These are phyloP conservation scores for Trichoderma oligosporum DNA, from an alignment of 2,329 filamentous ascomycete species.

Conservation along the genomic window DNA sequence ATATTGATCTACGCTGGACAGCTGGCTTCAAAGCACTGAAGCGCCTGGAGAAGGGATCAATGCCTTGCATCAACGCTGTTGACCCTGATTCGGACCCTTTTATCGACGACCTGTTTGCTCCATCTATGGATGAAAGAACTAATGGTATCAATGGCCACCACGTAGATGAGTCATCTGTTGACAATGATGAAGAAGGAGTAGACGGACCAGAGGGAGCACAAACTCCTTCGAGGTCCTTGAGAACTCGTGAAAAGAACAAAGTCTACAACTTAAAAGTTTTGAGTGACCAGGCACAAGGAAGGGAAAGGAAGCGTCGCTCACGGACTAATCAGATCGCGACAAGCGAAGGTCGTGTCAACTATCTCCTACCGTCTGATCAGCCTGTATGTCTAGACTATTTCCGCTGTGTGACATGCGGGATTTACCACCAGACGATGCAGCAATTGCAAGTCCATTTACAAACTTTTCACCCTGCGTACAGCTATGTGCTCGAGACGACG, in stretches of 20 bases:
- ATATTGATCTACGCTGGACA: slow-evolving; percentile 47
- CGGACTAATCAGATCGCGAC: slow-evolving; percentile 26
- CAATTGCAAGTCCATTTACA: slow-evolving; percentile 49
- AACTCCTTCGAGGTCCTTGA: slow-evolving; percentile 50
- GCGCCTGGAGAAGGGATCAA: slow-evolving; percentile 40
- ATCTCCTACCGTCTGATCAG: slow-evolving; percentile 42
- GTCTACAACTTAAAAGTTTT: slow-evolving; percentile 59
- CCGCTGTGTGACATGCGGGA: slow-evolving; percentile 50
- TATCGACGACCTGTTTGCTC: slow-evolving; percentile 26
- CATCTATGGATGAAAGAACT: slow-evolving; percentile 22
- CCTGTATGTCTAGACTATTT: slow-evolving; percentile 46
- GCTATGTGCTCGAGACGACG: slow-evolving; percentile 38
- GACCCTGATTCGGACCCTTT: slow-evolving; percentile 33
- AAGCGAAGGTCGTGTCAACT: slow-evolving; percentile 45
- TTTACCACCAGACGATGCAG: slow-evolving; percentile 44
- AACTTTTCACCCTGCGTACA: slow-evolving; percentile 43
- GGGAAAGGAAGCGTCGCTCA: slow-evolving; percentile 42
- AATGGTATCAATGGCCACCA: slow-evolving; percentile 24
- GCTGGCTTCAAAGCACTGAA: slow-evolving; percentile 37
- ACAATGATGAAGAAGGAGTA: slow-evolving; percentile 41
- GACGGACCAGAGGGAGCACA: slow-evolving; percentile 45
- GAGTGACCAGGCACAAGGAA: slow-evolving; percentile 55
- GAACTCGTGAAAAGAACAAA: slow-evolving; percentile 46
- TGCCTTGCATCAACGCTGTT: slow-evolving; percentile 43
- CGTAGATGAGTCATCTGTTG: slow-evolving; percentile 33